Base-by-base conservation (phyloP, 352 stramenopile genomes). In the Phytopythium oedochilum region DNA sequence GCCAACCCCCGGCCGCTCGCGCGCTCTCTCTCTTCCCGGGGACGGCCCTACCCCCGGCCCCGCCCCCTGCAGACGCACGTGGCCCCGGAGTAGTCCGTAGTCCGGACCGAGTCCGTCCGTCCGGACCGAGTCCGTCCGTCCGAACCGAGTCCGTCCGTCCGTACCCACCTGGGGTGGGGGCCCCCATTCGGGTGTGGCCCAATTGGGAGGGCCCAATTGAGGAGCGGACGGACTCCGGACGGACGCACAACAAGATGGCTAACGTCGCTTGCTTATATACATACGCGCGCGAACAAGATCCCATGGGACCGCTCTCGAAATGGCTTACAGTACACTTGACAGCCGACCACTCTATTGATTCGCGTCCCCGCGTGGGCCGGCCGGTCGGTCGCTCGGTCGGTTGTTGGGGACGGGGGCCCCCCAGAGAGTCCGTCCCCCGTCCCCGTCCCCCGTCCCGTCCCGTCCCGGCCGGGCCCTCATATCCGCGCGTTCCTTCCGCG, bases 291-390 rank as follows among this genome's bases (percentile, higher is more conserved):
- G 44, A 32, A 18, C 36, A 39, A 39, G 34, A 18, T 18, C 12
- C 34, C 34, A 39, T n/a, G n/a, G n/a, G n/a, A 8, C 36, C 36
- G 1, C 18, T 43, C 36, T 23, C 35, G 14, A 50, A 29, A 50
- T 50, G 44, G 44, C n/a, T n/a, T n/a, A n/a, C n/a, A n/a, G n/a
- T 50, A 50, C 44, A 50, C 26, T 50, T 29, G 44, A 50, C 44
- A 15, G 44, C 44, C 44, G 44, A 50, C 44, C 44, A 32, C 44
- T 50, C 44, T 50, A 48, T 36, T 50, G 20, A 50, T 50, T 35
- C 44, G 44, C 44, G 23, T 25, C 3, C 44, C 1, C 44, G 44
- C 44, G 10, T 36, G 25, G 18, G n/a, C 44, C 14, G 23, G 25
- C 44, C 29, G 44, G 43, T 48, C n/a, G n/a, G n/a, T n/a, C n/a